phyloP scores from a whole-genome alignment of 495 filamentous ascomycete species.

The Schizothecium vesticola region DNA sequence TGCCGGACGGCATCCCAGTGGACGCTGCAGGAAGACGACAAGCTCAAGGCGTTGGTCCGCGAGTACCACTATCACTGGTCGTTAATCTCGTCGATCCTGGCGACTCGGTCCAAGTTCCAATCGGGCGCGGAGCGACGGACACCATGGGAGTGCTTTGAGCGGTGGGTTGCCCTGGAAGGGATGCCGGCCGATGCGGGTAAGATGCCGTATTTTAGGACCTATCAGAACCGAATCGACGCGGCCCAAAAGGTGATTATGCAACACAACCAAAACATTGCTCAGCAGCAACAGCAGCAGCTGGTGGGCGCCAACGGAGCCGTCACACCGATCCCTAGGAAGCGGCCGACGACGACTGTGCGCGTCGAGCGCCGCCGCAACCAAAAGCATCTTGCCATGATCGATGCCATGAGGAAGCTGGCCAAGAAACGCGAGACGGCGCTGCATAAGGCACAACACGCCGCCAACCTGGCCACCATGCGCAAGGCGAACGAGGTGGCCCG shows the following conservation, averaged over 20 bases:
- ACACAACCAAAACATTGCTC: constrained; percentile 45
- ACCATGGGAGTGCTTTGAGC: constrained; percentile 98
- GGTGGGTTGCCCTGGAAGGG: constrained; percentile 87
- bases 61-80: constrained; percentile 98
- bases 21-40: constrained; percentile 84
- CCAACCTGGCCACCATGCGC: constrained; percentile 60
- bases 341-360: constrained; percentile 64
- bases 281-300: constrained; percentile 39
- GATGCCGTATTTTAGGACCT: constrained; percentile 85
- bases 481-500: constrained; percentile 62
- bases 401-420: constrained; percentile 90
- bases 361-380: constrained; percentile 83
- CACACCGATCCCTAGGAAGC: constrained; percentile 50
- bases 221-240: constrained; percentile 71
- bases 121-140: constrained; percentile 86
- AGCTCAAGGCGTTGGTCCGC: constrained; percentile 74
- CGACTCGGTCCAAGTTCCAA: constrained; percentile 65
- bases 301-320: constrained; percentile 52
- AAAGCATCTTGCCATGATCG: constrained; percentile 79
- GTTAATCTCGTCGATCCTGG: constrained; percentile 74
- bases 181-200: constrained; percentile 87
- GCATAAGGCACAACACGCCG: constrained; percentile 81
- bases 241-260: constrained; percentile 62
- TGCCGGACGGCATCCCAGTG: constrained; percentile 79
- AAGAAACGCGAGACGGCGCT: constrained; percentile 82